Percentiles rank a stretch among this genome's conserved stretches.
These are phyloP conservation scores for Sporothrix sp. DNA, from an alignment of 2,329 filamentous ascomycete genomes.

Conservation along the genomic window DNA sequence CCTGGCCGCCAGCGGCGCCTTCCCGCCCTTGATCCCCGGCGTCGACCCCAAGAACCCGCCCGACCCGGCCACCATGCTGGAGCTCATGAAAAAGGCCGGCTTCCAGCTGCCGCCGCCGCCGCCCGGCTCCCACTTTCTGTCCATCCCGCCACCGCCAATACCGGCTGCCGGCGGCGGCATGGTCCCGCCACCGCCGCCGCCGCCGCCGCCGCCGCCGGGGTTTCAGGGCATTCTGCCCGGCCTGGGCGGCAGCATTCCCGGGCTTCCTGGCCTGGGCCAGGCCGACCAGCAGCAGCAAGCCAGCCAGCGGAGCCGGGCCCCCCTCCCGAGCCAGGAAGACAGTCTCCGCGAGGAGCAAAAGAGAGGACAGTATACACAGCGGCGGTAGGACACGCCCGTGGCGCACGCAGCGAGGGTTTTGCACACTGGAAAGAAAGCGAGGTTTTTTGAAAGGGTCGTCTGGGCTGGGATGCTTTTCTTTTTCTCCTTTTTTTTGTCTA, in stretches of 20 bases:
- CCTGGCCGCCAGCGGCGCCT: conserved; percentile 23
- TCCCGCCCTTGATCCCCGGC: conserved; percentile 37
- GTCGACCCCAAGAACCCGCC: conserved; percentile 51
- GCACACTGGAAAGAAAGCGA: too few relatives aligned
- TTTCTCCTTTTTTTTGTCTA: too few relatives aligned
- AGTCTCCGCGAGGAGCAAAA: conserved; percentile 70
- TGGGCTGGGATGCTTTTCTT: too few relatives aligned
- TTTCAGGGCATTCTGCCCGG: conserved; percentile 23
- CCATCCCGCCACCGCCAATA: conserved; percentile 31
- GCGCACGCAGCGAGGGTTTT: too few relatives aligned
- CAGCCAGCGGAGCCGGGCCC: conserved; percentile 46
- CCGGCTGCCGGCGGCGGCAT: conserved; percentile 18
- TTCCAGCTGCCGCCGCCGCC: conserved; percentile 48
- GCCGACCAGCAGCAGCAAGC: conserved; percentile 28
- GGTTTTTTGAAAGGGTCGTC: too few relatives aligned
- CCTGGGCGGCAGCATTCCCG: conserved; percentile 18
- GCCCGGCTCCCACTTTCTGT: conserved; percentile 18
- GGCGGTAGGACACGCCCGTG: conserved; percentile 26
- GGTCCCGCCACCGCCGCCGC: conserved; percentile 24
- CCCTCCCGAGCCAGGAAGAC: conserved; percentile 75
- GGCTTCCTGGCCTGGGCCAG: conserved; percentile 24
- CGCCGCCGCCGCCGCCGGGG: conserved; percentile 24
- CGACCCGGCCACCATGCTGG: conserved; percentile 50
- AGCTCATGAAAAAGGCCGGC: conserved; percentile 57
- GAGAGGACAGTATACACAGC: conserved; percentile 49